Evolutionary conservation across 352 stramenopile species (phyloP), one percentile per base, ranked within the genome.

Genomic region (Plasmopara viticola): DNA sequence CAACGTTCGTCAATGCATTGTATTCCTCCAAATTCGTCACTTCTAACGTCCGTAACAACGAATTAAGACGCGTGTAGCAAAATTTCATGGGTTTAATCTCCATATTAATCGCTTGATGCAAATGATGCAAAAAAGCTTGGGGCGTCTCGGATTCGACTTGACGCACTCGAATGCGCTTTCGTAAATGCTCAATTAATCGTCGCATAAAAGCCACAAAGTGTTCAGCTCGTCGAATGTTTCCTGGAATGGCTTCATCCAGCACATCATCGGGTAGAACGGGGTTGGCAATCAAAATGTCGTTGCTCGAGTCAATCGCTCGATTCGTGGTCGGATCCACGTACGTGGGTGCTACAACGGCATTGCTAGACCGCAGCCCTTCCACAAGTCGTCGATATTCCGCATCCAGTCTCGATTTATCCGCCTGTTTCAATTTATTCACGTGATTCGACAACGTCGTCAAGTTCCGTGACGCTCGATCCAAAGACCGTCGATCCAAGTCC

Each of bases 201-300:
- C 95, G 86, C 84, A 99, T 95, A 57, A 99, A 98, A 4, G 83
- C 84, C 47, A 99, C 75, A 62, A 99, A 99, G 60, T 99, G 96
- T 60, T 99, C 96, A 0, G 96, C 97, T 18, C 94, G 82, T 44
- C 96, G 86, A 67, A 99, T 99, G 60, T 98, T 99, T 12, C 96
- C 96, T 0, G 95, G 95, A 41, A 98, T 97, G 12, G 91, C 90
- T 71, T 99, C 95, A 58, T 97, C 90, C 34, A 98, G 54, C n/a
- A 99, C 84, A 67, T 99, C 84, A 53, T 94, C 83, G 0, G 86
- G 87, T 28, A 97, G 69, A 44, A 93, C 84, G 0, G 88, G 84
- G 35, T 86, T 89, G 6, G 73, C 79, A n/a, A 83, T 76, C 29
- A 94, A 64, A 9, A 84, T 74, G 43, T 88, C 78, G 46, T 78